Evolutionary conservation across 73 alveolate species (phyloP).

Genomic region (Tetrahymena borealis): DNA sequence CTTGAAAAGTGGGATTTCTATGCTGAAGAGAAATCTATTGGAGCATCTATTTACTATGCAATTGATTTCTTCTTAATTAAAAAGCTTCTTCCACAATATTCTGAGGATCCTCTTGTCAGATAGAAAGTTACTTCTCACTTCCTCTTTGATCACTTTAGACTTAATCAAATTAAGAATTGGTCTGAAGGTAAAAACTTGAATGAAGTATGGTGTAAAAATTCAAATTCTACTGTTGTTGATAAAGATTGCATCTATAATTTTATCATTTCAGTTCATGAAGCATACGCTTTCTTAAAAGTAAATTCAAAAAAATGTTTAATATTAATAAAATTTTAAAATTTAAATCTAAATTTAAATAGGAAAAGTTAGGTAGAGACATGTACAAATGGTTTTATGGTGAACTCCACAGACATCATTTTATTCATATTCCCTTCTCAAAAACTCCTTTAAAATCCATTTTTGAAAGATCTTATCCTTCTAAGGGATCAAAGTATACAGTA

Average conservation of each 20-base stretch:
- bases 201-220: not conserved
- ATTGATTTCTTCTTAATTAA: slow-evolving; percentile 2
- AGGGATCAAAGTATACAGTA: not conserved
- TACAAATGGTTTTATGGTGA: slow-evolving; percentile 19
- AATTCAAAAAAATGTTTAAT: not conserved
- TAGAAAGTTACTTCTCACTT: not conserved
- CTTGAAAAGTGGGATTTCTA: slow-evolving; percentile 12
- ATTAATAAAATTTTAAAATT: not conserved
- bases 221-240: not conserved
- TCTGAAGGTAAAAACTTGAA: not conserved
- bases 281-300: not conserved
- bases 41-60: slow-evolving; percentile 11
- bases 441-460: slow-evolving; percentile 16
- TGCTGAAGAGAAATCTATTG: slow-evolving; percentile 4
- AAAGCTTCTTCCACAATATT: not conserved
- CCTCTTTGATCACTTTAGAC: slow-evolving; percentile 19
- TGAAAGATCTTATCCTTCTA: slow-evolving; percentile 7
- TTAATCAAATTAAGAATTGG: slow-evolving; percentile 7
- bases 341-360: not conserved
- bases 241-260: slow-evolving; percentile 19
- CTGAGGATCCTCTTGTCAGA: not conserved
- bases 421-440: slow-evolving; percentile 10
- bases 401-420: slow-evolving; percentile 4
- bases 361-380: slow-evolving; percentile 11
- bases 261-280: slow-evolving; percentile 1